Base-by-base conservation (phyloP, 331 rosid genomes). In the Stylosanthes scabra region DNA sequence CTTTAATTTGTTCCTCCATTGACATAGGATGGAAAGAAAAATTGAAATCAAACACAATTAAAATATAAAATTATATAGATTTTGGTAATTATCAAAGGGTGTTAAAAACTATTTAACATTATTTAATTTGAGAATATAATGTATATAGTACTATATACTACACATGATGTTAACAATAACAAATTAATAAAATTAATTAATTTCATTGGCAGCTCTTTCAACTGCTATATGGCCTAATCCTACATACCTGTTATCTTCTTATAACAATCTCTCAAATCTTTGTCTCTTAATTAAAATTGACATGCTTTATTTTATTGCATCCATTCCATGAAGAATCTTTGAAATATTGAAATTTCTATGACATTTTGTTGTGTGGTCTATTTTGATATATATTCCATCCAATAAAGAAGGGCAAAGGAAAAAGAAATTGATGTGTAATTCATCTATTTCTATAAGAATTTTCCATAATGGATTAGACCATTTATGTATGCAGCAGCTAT, bases 41-140 rank as follows among this genome's bases (percentile, higher is more conserved):
- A 39, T 52, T 63, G n/a, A 55, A 74, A 74, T 52, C 37, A 1
- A 63, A 63, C 63, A 25, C 56, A 13, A 40, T 9, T 40, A 37
- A 34, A 72, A 51, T 25, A 37, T 20, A 72, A 51, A 61, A 63
- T 51, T 2, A 42, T 28, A 3, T 20, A 51, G 6, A 62, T 57
- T 2, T 29, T n/a, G 11, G 49, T 25, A 29, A 44, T 25, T 29
- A n/a, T 25, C 56, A 27, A 58, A n/a, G 66, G 39, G 39, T 34
- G 39, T 2, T 42, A 42, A 70, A 70, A 41, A 56, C 46, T 42
- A 15, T 59, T 45, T 55, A 13, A n/a, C 11, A 42, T 57, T 8
- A 39, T 27, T 56, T 12, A 44, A 15, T 27, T 56, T 12, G 59
- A 15, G 66, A 11, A 59, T 9, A 37, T 44, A 25, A 55, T 7